phyloP scores from a whole-genome alignment of 2,329 filamentous ascomycete species.

The Epichloe glyceriae region DNA sequence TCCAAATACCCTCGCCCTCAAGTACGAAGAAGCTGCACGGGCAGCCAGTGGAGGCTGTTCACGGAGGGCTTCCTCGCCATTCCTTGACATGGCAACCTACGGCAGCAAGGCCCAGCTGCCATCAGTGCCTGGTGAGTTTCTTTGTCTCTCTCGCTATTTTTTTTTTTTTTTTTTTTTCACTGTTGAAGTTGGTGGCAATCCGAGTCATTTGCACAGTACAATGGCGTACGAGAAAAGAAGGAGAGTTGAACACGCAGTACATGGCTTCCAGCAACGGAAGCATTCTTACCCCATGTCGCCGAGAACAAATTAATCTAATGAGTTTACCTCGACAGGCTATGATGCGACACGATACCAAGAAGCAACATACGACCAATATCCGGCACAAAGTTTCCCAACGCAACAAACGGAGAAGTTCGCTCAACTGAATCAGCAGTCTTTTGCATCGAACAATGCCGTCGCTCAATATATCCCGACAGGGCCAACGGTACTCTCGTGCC shows the following conservation, averaged over 20 bases:
- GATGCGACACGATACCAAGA: conserved; percentile 49
- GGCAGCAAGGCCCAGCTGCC: conserved; percentile 71
- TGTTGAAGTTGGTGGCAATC: too few species aligned
- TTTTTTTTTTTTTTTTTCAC: too few species aligned
- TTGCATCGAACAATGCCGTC: conserved; percentile 48
- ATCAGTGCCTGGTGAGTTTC: conserved; percentile 72
- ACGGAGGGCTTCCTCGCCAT: conserved; percentile 41
- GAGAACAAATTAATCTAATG: conserved; percentile 7
- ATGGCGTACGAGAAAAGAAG: not conserved
- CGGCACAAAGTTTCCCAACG: conserved; percentile 31
- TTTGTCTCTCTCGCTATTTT: too few species aligned
- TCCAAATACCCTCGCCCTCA: conserved; percentile 41
- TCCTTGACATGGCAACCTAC: conserved; percentile 35
- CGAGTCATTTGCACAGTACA: too few species aligned
- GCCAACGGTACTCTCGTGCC: conserved; percentile 53
- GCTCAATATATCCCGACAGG: conserved; percentile 51
- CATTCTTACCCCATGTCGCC: too few species aligned
- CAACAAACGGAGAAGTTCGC: conserved; percentile 37
- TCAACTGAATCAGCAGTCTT: conserved; percentile 43
- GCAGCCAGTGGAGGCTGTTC: conserved; percentile 40
- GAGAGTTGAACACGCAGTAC: too few species aligned
- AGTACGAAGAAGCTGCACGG: conserved; percentile 43
- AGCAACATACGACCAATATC: conserved; percentile 39
- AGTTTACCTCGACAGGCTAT: conserved; percentile 33
- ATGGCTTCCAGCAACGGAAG: too few species aligned